These are phyloP conservation scores for Gamsiella multidivaricata DNA, from an alignment of 192 early-diverging fungal species.

Conservation along the genomic window DNA sequence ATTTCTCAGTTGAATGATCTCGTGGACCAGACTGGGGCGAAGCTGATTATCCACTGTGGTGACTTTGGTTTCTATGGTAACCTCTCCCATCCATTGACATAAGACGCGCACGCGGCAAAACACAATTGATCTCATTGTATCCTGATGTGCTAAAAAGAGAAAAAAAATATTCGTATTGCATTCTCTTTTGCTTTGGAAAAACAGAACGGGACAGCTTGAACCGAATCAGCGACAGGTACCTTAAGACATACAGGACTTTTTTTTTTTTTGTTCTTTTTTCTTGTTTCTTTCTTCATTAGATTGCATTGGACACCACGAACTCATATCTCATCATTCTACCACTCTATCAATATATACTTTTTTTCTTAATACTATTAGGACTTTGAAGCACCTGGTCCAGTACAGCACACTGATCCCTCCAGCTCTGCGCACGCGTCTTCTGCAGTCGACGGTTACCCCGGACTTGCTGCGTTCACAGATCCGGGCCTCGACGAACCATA, in stretches of 20 bases:
- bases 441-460: constrained; percentile 40
- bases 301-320: too few relatives aligned
- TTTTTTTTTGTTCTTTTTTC: background rate
- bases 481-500: constrained; percentile 42
- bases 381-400: constrained; percentile 65
- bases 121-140: background rate
- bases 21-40: constrained; percentile 64
- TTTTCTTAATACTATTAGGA: constrained; percentile 51
- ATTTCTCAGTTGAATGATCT: constrained; percentile 68
- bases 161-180: background rate
- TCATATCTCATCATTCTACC: too few relatives aligned
- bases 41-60: constrained; percentile 66
- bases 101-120: too few relatives aligned
- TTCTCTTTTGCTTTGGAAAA: background rate
- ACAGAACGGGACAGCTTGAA: constrained; percentile 61
- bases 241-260: background rate
- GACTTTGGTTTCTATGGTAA: constrained; percentile 74
- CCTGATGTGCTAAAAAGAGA: too few relatives aligned
- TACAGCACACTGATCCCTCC: constrained; percentile 66
- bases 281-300: background rate
- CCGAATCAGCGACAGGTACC: constrained; percentile 64
- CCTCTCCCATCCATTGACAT: background rate
- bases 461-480: constrained; percentile 60
- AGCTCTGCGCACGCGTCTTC: constrained; percentile 52
- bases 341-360: background rate